These are phyloP conservation scores for Albifimbria verrucaria DNA, from an alignment of 2,329 filamentous ascomycete genomes.

Conservation along the genomic window DNA sequence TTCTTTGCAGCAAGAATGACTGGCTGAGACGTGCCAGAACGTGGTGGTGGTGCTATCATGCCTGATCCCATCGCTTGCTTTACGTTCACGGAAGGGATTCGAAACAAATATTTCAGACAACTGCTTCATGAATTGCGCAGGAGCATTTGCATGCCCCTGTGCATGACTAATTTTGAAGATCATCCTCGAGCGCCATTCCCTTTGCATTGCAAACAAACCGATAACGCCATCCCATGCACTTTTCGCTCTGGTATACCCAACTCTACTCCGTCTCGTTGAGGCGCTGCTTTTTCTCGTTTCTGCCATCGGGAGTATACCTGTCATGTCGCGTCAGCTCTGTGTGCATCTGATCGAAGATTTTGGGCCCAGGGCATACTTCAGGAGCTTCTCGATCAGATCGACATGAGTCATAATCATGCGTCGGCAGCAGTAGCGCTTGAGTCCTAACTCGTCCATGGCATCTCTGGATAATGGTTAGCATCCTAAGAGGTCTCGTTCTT, in stretches of 20 bases:
- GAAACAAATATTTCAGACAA: not conserved
- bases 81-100: not conserved
- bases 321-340: slow-evolving; percentile 9
- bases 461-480: slow-evolving; percentile 56
- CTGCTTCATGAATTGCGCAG: not conserved
- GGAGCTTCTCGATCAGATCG: slow-evolving; percentile 95
- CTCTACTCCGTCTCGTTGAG: slow-evolving; percentile 31
- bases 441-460: slow-evolving; percentile 91
- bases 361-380: slow-evolving; percentile 63
- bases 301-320: slow-evolving; percentile 61
- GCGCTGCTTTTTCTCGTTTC: slow-evolving; percentile 57
- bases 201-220: slow-evolving; percentile 15
- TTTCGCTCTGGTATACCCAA: slow-evolving; percentile 10
- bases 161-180: not conserved
- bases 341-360: not conserved
- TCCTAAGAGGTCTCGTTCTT: not conserved
- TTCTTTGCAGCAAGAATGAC: too few species aligned
- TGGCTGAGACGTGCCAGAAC: too few species aligned
- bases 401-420: slow-evolving; percentile 99
- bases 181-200: slow-evolving; percentile 23
- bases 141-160: not conserved
- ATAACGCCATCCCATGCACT: slow-evolving; percentile 30
- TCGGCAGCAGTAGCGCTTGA: slow-evolving; percentile 96
- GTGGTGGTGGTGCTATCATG: too few species aligned
- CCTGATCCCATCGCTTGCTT: too few species aligned